Evolutionary conservation across 345 rosid species (phyloP).

Genomic region (Diplotaxis tenuifolia): DNA sequence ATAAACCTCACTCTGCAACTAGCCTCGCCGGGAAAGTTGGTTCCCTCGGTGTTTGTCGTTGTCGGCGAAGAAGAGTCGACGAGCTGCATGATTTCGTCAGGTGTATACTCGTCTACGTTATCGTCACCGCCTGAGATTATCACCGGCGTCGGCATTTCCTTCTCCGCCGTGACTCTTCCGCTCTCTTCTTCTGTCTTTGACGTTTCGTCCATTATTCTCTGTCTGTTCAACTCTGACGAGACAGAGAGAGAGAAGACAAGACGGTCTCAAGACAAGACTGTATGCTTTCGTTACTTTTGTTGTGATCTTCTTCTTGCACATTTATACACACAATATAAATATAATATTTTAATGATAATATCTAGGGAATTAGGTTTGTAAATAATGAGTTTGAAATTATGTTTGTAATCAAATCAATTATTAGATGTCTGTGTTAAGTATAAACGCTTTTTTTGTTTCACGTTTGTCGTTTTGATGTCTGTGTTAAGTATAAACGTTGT

Average conservation of each 20-base stretch:
- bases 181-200: conserved; percentile 29
- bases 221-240: not conserved
- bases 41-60: not conserved
- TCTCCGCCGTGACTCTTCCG: not conserved
- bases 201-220: conserved; percentile 37
- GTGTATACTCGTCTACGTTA: conserved; percentile 39
- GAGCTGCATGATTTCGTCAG: conserved; percentile 52
- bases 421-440: not conserved
- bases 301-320: conserved; percentile 1
- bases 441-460: conserved; percentile 13
- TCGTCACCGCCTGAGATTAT: conserved; percentile 20
- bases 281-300: not conserved
- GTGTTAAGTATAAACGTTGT: too few relatives aligned
- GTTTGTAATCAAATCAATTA: conserved; percentile 10
- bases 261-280: not conserved
- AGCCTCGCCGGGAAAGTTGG: not conserved
- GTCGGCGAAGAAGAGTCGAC: conserved; percentile 44
- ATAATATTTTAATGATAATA: not conserved
- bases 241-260: not conserved
- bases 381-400: not conserved
- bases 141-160: conserved; percentile 25
- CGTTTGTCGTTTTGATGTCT: conserved; percentile 20
- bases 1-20: conserved; percentile 57
- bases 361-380: conserved; percentile 18
- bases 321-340: conserved; percentile 6